These are phyloP conservation scores for Trichophyton simii DNA, from an alignment of 2,329 filamentous ascomycete species.

Conservation along the genomic window DNA sequence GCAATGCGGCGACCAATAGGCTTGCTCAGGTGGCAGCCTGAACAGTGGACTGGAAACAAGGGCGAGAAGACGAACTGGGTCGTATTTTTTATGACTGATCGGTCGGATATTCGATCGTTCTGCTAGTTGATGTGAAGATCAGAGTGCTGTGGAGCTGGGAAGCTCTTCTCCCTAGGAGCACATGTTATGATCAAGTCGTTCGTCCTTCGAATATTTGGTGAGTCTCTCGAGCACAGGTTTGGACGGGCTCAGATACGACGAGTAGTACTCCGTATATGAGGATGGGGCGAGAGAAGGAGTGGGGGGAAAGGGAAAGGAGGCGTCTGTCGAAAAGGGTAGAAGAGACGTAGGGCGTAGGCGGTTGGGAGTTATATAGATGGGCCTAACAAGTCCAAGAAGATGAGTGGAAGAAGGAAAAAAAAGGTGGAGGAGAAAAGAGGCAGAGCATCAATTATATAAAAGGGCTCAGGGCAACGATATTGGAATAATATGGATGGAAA, in stretches of 20 bases:
- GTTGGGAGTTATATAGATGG: background rate
- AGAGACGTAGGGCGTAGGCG: background rate
- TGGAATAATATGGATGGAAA: background rate
- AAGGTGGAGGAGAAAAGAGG: background rate
- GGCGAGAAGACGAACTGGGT: background rate
- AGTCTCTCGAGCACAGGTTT: background rate
- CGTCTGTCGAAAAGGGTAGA: background rate
- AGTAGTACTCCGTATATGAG: background rate
- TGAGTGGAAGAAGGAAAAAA: background rate
- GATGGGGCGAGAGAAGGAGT: background rate
- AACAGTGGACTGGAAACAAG: constrained; percentile 3
- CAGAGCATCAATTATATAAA: constrained; percentile 4
- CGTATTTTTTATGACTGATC: constrained; percentile 2
- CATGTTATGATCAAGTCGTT: background rate
- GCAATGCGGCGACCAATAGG: constrained; percentile 2
- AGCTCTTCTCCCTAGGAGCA: background rate
- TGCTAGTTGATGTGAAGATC: background rate
- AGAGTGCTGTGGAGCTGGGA: background rate
- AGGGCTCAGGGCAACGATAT: background rate
- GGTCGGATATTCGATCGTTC: background rate
- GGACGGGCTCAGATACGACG: background rate
- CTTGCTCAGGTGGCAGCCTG: background rate
- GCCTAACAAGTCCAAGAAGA: background rate
- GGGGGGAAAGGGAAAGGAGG: background rate
- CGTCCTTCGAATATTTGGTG: background rate